Percentiles rank a stretch among this genome's conserved stretches.
These are phyloP conservation scores for Peniophora sp. DNA, from an alignment of 1,284 basidiomycete species.

Conservation along the genomic window DNA sequence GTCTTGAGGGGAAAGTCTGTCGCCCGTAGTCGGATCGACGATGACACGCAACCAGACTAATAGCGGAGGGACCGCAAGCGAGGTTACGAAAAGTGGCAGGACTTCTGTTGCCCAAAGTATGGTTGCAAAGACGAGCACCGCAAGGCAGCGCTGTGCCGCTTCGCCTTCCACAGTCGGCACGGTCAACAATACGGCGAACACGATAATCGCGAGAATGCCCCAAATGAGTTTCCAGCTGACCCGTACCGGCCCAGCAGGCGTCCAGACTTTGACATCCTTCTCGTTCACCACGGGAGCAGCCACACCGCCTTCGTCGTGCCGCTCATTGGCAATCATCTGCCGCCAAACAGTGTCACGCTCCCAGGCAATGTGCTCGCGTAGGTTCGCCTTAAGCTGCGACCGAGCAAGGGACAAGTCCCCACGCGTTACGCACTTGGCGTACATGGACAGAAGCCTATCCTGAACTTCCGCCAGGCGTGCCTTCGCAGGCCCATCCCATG, in stretches of 20 bases:
- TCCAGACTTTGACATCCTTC: constrained; percentile 45
- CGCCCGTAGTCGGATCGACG: constrained; percentile 44
- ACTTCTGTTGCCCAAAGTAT: constrained; percentile 98
- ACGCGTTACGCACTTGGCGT: constrained; percentile 80
- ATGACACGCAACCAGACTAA: constrained; percentile 88
- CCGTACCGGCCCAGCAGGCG: constrained; percentile 56
- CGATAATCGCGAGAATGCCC: constrained; percentile 44
- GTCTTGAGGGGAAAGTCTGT: constrained; percentile 54
- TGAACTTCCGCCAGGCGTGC: constrained; percentile 60
- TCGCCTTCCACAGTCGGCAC: constrained; percentile 51
- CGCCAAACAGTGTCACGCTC: constrained; percentile 96
- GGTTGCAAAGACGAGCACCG: constrained; percentile 87
- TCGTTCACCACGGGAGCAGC: constrained; percentile 47
- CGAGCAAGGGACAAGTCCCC: constrained; percentile 69
- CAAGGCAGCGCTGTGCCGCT: constrained; percentile 89
- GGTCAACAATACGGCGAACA: constrained; percentile 59
- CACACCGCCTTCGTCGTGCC: constrained; percentile 52
- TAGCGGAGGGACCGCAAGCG: constrained; percentile 81
- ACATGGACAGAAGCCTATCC: constrained; percentile 62
- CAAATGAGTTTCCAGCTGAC: constrained; percentile 60
- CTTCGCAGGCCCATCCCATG: constrained; percentile 64
- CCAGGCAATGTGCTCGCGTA: constrained; percentile 93
- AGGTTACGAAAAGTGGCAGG: constrained; percentile 95
- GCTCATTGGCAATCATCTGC: constrained; percentile 91
- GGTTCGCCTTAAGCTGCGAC: constrained; percentile 81